Evolutionary conservation across 75 land plant genomes (phyloP).

Genomic region (Cryptomeria japonica): DNA sequence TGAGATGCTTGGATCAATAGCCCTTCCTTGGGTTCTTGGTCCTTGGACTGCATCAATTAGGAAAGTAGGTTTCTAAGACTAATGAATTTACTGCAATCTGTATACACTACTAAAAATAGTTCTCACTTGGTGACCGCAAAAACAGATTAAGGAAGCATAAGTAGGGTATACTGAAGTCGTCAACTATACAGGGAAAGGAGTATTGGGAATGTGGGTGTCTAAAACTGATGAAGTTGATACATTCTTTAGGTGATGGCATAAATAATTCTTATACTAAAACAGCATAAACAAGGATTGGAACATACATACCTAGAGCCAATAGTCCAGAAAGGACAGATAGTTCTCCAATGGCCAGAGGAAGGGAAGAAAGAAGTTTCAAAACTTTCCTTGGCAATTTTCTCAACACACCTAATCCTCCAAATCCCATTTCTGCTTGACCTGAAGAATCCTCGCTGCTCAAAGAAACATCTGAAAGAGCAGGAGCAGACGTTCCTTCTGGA

Average conservation of each 20-base stretch:
- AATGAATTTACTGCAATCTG: neutral
- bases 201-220: neutral
- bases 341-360: slow-evolving; percentile 90
- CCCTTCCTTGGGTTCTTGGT: no score
- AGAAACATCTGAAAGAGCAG: neutral
- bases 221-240: neutral
- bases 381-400: slow-evolving; percentile 46
- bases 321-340: slow-evolving; percentile 73
- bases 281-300: neutral
- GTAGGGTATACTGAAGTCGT: neutral
- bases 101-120: neutral
- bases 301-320: slow-evolving; percentile 73
- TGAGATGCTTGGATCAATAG: no score
- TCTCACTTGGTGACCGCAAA: neutral
- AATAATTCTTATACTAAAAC: slow-evolving; percentile 1
- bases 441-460: neutral
- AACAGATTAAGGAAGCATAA: neutral
- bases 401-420: slow-evolving; percentile 16
- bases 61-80: neutral
- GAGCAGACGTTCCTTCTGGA: slow-evolving; percentile 5
- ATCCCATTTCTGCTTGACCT: neutral
- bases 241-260: neutral
- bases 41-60: neutral
- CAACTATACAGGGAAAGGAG: neutral
- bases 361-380: slow-evolving; percentile 67